Evolutionary conservation across 140 eudicot genomes (phyloP).

Genomic region (Flaveria floridana): DNA sequence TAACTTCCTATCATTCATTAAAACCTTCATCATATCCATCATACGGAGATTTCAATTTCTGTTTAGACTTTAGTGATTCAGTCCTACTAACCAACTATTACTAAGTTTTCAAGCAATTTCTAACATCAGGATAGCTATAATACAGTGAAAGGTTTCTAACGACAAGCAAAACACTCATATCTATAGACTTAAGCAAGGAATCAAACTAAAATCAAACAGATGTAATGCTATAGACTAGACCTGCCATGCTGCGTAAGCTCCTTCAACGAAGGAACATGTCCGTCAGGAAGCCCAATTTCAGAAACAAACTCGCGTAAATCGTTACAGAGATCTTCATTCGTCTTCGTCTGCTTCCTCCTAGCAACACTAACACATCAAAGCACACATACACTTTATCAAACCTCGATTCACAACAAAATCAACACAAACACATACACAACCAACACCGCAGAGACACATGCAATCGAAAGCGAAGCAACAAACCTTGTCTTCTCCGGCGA

Average conservation of each 20-base stretch:
- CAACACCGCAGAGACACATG: slow-evolving; percentile 21
- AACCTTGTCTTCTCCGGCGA: slow-evolving; percentile 32
- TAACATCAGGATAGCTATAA: not conserved
- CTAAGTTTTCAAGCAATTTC: not conserved
- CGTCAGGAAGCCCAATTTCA: slow-evolving; percentile 58
- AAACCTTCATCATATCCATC: slow-evolving; percentile 12
- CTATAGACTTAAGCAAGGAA: slow-evolving; percentile 2
- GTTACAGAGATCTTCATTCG: slow-evolving; percentile 69
- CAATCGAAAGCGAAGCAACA: slow-evolving; percentile 20
- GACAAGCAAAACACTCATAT: not conserved
- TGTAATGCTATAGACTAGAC: slow-evolving; percentile 33
- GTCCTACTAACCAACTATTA: not conserved
- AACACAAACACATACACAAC: not conserved
- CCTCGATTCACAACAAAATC: slow-evolving; percentile 5
- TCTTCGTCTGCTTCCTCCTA: slow-evolving; percentile 52
- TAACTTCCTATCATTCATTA: not conserved
- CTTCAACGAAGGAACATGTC: slow-evolving; percentile 76
- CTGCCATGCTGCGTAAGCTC: slow-evolving; percentile 86
- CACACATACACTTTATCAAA: slow-evolving; percentile 6
- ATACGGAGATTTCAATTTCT: not conserved
- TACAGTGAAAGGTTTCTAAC: not conserved
- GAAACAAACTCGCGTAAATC: slow-evolving; percentile 60
- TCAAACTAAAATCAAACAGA: slow-evolving; percentile 4
- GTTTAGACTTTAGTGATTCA: not conserved
- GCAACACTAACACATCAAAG: slow-evolving; percentile 31